A percentile compares a stretch with the other conserved stretches of the same genome.
Evolutionary conservation across 495 filamentous ascomycete species (phyloP).

Genomic region (Sabuloglossum arenarium): DNA sequence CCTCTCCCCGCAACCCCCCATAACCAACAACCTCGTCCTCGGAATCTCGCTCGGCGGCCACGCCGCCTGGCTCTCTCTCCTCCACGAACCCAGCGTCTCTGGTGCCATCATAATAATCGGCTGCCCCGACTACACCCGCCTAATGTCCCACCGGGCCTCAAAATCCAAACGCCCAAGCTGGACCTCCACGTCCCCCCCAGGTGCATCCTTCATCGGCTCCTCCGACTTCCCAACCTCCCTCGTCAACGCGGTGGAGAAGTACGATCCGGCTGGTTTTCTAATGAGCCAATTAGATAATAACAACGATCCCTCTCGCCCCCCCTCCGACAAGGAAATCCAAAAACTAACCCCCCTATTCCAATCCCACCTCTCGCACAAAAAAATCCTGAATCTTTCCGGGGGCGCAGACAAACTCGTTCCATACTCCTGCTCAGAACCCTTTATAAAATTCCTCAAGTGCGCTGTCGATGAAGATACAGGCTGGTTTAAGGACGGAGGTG

Average conservation of each 20-base stretch:
- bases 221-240: conserved; percentile 51
- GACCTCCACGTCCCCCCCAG: conserved; percentile 29
- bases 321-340: conserved; percentile 8
- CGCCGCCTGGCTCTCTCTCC: conserved; percentile 60
- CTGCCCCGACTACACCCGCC: conserved; percentile 65
- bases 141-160: conserved; percentile 59
- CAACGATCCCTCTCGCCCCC: conserved; percentile 16
- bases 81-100: conserved; percentile 56
- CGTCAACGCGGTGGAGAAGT: conserved; percentile 34
- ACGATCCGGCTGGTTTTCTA: conserved; percentile 50
- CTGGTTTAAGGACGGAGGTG: conserved; percentile 35
- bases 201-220: conserved; percentile 48
- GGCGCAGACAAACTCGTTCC: conserved; percentile 71
- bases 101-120: conserved; percentile 67
- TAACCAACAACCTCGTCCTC: conserved; percentile 51
- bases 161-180: conserved; percentile 47
- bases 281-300: conserved; percentile 25
- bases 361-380: conserved; percentile 43
- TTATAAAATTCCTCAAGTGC: conserved; percentile 48
- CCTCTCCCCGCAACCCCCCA: conserved; percentile 36
- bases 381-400: conserved; percentile 57
- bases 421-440: conserved; percentile 42
- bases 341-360: conserved; percentile 21
- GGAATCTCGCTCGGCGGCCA: conserved; percentile 82
- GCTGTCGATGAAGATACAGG: conserved; percentile 25